Percentiles rank a stretch among this genome's conserved stretches.
Evolutionary conservation across 768 basidiomycete genomes (phyloP).

Genomic region (Guyanaporus albipodus): DNA sequence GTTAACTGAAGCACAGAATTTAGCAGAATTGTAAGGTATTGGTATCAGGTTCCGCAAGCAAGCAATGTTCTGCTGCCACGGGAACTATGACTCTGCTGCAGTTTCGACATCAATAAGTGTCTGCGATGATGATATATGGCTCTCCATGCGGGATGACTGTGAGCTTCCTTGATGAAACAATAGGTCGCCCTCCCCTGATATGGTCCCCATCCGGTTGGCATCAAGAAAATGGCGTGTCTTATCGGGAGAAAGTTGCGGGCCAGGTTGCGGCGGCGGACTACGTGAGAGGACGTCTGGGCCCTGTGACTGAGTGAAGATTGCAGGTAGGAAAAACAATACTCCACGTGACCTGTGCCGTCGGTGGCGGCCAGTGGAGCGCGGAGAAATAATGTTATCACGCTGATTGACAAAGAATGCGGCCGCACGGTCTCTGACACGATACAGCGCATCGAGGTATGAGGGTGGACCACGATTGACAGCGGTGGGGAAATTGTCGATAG

Average conservation of each 20-base stretch:
- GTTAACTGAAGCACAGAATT: slow-evolving; percentile 33
- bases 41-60: slow-evolving; percentile 9
- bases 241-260: slow-evolving; percentile 36
- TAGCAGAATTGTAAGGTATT: slow-evolving; percentile 26
- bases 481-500: slow-evolving; percentile 40
- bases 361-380: slow-evolving; percentile 47
- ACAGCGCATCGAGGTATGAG: slow-evolving; percentile 50
- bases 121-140: slow-evolving; percentile 26
- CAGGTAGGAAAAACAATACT: slow-evolving; percentile 78
- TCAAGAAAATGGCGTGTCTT: slow-evolving; percentile 41
- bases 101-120: slow-evolving; percentile 29
- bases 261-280: slow-evolving; percentile 30
- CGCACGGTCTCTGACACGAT: slow-evolving; percentile 55
- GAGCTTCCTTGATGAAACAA: slow-evolving; percentile 28
- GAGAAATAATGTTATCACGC: slow-evolving; percentile 33
- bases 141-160: slow-evolving; percentile 27
- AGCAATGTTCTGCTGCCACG: slow-evolving; percentile 8
- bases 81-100: slow-evolving; percentile 19
- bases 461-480: slow-evolving; percentile 34
- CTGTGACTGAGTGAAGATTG: slow-evolving; percentile 58
- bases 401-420: slow-evolving; percentile 41
- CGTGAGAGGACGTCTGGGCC: slow-evolving; percentile 28
- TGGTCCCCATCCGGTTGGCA: slow-evolving; percentile 30
- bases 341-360: slow-evolving; percentile 52
- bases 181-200: slow-evolving; percentile 18